A percentile compares a stretch with the other conserved stretches of the same genome.
Evolutionary conservation across 306 rosid species (phyloP).

Genomic region (Pyrus bretschneideri): DNA sequence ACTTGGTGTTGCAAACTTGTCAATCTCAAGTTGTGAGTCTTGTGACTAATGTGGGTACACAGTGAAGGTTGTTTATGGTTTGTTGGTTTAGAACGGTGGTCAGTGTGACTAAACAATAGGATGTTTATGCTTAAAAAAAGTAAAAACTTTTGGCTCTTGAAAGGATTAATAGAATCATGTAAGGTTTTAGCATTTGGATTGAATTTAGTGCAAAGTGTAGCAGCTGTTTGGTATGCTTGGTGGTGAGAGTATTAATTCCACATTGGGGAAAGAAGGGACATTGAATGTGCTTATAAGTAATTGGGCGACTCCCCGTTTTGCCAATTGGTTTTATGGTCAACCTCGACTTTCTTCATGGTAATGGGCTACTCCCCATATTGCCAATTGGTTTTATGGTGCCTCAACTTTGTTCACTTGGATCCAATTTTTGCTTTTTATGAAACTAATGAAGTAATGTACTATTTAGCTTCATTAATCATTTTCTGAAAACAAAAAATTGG

Average conservation of each 20-base stretch:
- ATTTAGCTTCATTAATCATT: neutral
- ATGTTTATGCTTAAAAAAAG: neutral
- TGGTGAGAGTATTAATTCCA: too few relatives aligned
- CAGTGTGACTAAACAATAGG: neutral
- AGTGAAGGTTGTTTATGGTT: neutral
- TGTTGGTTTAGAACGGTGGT: neutral
- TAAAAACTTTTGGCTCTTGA: neutral
- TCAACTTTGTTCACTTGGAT: neutral
- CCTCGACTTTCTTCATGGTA: too few relatives aligned
- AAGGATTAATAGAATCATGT: neutral
- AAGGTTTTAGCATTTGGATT: neutral
- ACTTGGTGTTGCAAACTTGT: neutral
- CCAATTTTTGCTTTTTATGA: neutral
- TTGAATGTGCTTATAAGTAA: too few relatives aligned
- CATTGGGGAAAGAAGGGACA: too few relatives aligned
- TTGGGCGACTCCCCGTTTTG: too few relatives aligned
- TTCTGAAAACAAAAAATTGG: neutral
- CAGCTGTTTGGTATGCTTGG: neutral
- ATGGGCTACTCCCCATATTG: too few relatives aligned
- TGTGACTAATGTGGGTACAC: neutral
- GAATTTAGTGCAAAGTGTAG: neutral
- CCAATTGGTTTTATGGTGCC: too few relatives aligned
- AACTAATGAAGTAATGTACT: neutral
- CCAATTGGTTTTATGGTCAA: too few relatives aligned
- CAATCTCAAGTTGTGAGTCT: neutral